phyloP scores from a whole-genome alignment of 345 rosid species.

The Mallotus nudiflorus region DNA sequence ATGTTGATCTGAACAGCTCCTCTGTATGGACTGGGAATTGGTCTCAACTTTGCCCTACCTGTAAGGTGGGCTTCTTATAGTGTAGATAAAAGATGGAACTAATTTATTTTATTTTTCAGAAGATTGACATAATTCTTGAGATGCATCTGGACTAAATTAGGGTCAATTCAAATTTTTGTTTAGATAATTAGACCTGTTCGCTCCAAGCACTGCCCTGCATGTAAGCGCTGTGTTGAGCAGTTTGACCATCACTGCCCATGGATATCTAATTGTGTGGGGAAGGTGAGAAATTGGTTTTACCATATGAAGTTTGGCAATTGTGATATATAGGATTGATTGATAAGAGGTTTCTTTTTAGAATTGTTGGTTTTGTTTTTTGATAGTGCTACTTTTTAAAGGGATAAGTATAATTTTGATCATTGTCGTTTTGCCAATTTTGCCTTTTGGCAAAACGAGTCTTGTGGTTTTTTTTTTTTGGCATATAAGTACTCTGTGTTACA shows the following conservation, averaged over 20 bases:
- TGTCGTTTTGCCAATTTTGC: too few relatives aligned
- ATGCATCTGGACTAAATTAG: slow-evolving; percentile 12
- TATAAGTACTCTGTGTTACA: too few relatives aligned
- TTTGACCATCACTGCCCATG: slow-evolving; percentile 99
- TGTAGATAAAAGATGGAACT: background rate
- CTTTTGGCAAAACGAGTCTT: too few relatives aligned
- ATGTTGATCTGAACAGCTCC: slow-evolving; percentile 63
- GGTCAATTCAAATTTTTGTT: slow-evolving; percentile 6
- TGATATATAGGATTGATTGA: slow-evolving; percentile 3
- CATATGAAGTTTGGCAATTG: background rate
- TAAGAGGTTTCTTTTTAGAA: background rate
- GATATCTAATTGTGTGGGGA: slow-evolving; percentile 99
- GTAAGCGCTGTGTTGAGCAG: slow-evolving; percentile 89
- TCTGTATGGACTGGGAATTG: slow-evolving; percentile 82
- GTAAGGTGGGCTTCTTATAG: slow-evolving; percentile 63
- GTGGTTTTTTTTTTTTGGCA: too few relatives aligned
- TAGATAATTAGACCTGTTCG: slow-evolving; percentile 97
- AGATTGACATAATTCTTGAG: background rate
- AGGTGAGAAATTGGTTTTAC: slow-evolving; percentile 47
- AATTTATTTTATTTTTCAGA: background rate
- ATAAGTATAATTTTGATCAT: too few relatives aligned
- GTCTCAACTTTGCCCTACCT: slow-evolving; percentile 99
- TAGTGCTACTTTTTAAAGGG: background rate
- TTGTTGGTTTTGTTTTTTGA: background rate
- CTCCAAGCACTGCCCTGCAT: slow-evolving; percentile 87